Evolutionary conservation across 2,329 filamentous ascomycete species (phyloP), one percentile per base, ranked within the genome.

Genomic region (Stachybotrys chartarum): DNA sequence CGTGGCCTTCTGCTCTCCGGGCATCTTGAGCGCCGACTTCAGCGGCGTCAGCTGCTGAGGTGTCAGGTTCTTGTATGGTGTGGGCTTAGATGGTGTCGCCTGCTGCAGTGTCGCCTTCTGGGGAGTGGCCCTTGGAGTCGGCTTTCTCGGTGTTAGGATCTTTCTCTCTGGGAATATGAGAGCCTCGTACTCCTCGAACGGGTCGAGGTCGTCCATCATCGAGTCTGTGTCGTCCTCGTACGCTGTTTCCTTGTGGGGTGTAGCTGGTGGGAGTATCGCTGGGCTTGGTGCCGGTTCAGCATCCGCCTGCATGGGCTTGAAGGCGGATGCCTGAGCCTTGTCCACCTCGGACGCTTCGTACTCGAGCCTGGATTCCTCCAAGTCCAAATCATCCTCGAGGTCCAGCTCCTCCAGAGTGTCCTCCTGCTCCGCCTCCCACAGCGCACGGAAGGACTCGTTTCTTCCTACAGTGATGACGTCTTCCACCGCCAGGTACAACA

Each of bases 391-490:
- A 6, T 30, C 49, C n/a, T 51, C 49, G 5, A 32, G 32, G 6
- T 14, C 50, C 12, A 52, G 45, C 11, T 55, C 44, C 30, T 53
- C 32, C 18, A 49, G 32, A 0, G 48, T 53, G 7, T 59, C 52
- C 16, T 48, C 57, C 24, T 54, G 57, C 31, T 62, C 55, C 8
- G 24, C 48, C 30, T 56, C 46, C 55, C 59, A 58, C 52, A 69
- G 54, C 1, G 54, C 61, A 4, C 61, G 61, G 53, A 76, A 75
- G 2, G 68, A 64, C 39, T 73, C 71, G 57, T 79, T 75, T 76
- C 77, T 80, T 2, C 80, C 79, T 10, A 81, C 64, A 0, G 75
- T 69, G 11, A 66, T 61, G 17, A 81, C 59, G 51, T 78, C 73
- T 5, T 75, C 70, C 0, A 82, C 66, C 2, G 78, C 62, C 7